Conservation (phyloP, 495 filamentous ascomycete genomes). For the Daldinia decipiens region DNA sequence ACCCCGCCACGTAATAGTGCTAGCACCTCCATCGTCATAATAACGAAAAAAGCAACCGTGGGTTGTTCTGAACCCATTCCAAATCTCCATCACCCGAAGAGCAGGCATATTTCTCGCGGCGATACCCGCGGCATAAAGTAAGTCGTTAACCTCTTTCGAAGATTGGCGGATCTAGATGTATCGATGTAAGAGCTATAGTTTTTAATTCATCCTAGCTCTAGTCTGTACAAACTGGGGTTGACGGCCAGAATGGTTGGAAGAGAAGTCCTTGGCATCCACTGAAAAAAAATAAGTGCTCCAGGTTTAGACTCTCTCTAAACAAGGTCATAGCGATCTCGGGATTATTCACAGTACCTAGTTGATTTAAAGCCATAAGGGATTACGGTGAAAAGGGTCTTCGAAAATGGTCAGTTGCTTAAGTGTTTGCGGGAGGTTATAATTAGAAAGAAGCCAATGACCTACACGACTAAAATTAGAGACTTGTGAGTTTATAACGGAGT, state of each 20-base stretch:
- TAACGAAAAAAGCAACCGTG: constrained; percentile 16
- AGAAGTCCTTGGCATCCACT: constrained; percentile 40
- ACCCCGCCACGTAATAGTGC: constrained; percentile 13
- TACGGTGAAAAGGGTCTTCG: background rate
- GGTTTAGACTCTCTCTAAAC: background rate
- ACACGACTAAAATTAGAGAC: background rate
- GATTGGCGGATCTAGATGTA: background rate
- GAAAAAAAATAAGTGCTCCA: constrained; percentile 42
- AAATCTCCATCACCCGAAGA: constrained; percentile 13
- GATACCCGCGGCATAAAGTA: constrained; percentile 6
- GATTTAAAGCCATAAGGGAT: background rate
- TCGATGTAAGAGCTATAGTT: constrained; percentile 5
- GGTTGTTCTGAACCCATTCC: background rate
- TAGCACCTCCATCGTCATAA: background rate
- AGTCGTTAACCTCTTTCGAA: background rate
- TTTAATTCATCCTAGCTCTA: background rate
- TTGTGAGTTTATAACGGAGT: background rate
- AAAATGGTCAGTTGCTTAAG: background rate
- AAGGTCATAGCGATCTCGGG: background rate
- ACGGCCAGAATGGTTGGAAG: constrained; percentile 22
- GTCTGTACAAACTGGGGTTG: background rate
- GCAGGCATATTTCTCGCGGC: constrained; percentile 11
- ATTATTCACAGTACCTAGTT: background rate
- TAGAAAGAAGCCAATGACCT: background rate
- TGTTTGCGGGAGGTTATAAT: background rate